Conservation (phyloP, 2,329 filamentous ascomycete genomes). For the Trichoderma atroviride region DNA sequence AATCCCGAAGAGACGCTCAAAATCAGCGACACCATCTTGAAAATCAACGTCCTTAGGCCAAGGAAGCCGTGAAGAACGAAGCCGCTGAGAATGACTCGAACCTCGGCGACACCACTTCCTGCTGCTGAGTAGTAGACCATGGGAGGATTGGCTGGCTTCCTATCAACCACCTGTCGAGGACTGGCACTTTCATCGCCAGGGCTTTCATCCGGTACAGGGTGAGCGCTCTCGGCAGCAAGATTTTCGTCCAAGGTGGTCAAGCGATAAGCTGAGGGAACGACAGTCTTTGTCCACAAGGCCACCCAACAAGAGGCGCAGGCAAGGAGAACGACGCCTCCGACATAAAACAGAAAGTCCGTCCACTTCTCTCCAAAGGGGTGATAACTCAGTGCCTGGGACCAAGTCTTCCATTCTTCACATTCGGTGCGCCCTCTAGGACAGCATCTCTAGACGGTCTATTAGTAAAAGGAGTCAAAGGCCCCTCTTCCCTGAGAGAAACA, state of each 20-base stretch:
- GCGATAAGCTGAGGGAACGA: constrained; percentile 85
- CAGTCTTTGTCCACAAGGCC: constrained; percentile 88
- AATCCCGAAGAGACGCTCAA: constrained; percentile 90
- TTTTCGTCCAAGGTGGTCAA: constrained; percentile 92
- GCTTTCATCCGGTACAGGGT: constrained; percentile 45
- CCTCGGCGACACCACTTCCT: constrained; percentile 94
- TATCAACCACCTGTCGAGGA: constrained; percentile 45
- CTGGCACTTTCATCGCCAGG: constrained; percentile 50
- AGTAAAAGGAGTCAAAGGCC: neutral
- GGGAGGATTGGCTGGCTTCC: constrained; percentile 53
- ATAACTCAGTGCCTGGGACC: constrained; percentile 54
- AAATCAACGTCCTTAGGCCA: constrained; percentile 79
- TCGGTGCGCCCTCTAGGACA: constrained; percentile 57
- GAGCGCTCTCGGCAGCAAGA: constrained; percentile 66
- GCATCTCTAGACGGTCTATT: constrained; percentile 46
- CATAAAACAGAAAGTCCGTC: constrained; percentile 78
- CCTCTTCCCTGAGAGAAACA: neutral
- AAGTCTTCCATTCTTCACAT: constrained; percentile 60
- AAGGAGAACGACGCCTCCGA: constrained; percentile 70
- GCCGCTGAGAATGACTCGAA: constrained; percentile 95
- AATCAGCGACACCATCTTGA: constrained; percentile 82
- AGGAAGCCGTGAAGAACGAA: constrained; percentile 97
- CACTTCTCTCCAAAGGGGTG: constrained; percentile 54
- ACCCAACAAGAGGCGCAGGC: constrained; percentile 74
- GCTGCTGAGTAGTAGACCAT: constrained; percentile 97